Base-by-base conservation (phyloP, 306 rosid genomes). In the Lablab purpureus region DNA sequence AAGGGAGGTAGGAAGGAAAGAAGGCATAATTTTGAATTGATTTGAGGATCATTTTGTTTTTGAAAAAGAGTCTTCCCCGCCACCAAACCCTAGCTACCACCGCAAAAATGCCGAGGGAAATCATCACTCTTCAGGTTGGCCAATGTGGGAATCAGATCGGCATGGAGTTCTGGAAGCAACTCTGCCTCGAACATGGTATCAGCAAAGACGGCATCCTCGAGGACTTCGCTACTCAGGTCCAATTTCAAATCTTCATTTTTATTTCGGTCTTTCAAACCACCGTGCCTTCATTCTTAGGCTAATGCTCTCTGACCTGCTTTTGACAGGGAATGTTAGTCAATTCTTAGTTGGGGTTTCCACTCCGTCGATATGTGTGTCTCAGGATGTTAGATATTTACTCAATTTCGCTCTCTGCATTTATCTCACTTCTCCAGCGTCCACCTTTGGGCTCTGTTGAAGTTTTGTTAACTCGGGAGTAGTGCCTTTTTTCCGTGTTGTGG, bases 131-230 rank as follows among this genome's bases (percentile, higher is more conserved):
- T 21, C 99, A 94, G 88, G 99, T 94, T 4, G 99, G 99, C 9
- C 99, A 94, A 91, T 94, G 99, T 55, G 99, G 99, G 27, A 94
- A 94, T 74, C 99, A 94, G 97, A 94, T 92, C 90, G 99, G 99
- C 37, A 94, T 94, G 99, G 99, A 94, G 84, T 94, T 94, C 86
- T 94, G 99, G 99, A 94, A 94, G 85, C 99, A 94, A 84, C 99
- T 94, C 11, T 94, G 99, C 80, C 95, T 92, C 74, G 99, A 94
- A 87, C 99, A 94, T 17, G 99, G 99, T 40, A 94, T 94, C 92
- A 94, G 91, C 88, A 94, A 91, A 86, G 99, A 94, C 0, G 99
- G 99, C 77, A 94, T 94, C 85, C 99, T 94, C 71, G 99, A 94
- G 84, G 99, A 94, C 78, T 94, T 94, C 67, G 99, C 97, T 60